A percentile compares a stretch with the other conserved stretches of the same genome.
These are phyloP conservation scores for Penicillium coffeae DNA, from an alignment of 495 filamentous ascomycete genomes.

Conservation along the genomic window DNA sequence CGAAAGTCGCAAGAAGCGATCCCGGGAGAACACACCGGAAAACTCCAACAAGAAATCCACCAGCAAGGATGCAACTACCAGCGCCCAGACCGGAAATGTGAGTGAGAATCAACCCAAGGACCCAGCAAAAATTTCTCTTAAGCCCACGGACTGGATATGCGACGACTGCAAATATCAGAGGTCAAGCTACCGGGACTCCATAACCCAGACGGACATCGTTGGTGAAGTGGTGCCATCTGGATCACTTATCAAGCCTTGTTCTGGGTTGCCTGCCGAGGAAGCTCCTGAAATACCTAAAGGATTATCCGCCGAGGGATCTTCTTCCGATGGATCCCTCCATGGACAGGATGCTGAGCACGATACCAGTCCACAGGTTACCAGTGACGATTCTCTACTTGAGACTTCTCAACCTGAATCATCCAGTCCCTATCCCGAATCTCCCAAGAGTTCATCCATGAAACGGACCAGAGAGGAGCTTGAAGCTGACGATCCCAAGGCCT, in stretches of 20 bases:
- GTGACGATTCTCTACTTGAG: constrained; percentile 11
- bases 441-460: constrained; percentile 42
- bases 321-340: neutral
- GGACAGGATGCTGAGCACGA: neutral
- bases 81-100: constrained; percentile 10
- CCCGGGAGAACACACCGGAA: constrained; percentile 37
- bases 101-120: constrained; percentile 10
- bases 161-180: neutral
- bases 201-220: constrained; percentile 10
- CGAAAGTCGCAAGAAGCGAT: constrained; percentile 39
- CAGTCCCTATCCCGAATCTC: neutral
- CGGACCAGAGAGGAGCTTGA: constrained; percentile 51
- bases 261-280: neutral
- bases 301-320: neutral
- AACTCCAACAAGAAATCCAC: neutral
- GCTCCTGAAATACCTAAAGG: neutral
- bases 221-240: too few species aligned
- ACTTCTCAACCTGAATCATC: neutral
- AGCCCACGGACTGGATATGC: neutral
- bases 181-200: neutral
- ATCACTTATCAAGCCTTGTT: too few species aligned
- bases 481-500: constrained; percentile 30
- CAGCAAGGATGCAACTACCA: constrained; percentile 3
- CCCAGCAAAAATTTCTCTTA: neutral
- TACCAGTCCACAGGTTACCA: neutral